Evolutionary conservation across 2,329 filamentous ascomycete species (phyloP).

Genomic region (Exophiala dermatitidis): DNA sequence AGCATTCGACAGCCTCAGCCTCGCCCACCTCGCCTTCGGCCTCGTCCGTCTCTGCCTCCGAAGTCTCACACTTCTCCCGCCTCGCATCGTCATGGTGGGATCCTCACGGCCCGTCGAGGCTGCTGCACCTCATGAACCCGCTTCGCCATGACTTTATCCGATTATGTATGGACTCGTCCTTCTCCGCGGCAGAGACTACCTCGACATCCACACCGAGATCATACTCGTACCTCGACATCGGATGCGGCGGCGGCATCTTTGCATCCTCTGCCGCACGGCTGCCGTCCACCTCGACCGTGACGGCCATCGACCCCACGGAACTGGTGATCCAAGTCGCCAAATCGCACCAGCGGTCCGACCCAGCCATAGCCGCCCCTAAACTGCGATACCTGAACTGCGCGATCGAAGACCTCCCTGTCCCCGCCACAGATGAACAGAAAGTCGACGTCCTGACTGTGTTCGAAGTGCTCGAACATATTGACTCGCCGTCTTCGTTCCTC

Average conservation of each 20-base stretch:
- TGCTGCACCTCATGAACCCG: constrained; percentile 97
- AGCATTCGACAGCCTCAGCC: background rate
- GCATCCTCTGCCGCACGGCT: constrained; percentile 57
- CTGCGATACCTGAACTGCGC: constrained; percentile 69
- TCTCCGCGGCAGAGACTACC: constrained; percentile 17
- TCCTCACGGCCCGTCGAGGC: constrained; percentile 79
- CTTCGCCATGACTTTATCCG: constrained; percentile 88
- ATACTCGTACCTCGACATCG: constrained; percentile 71
- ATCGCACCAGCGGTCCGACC: constrained; percentile 68
- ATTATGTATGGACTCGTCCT: constrained; percentile 49
- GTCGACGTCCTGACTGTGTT: constrained; percentile 84
- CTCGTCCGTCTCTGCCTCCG: constrained; percentile 75
- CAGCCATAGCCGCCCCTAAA: constrained; percentile 51
- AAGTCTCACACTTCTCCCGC: constrained; percentile 89
- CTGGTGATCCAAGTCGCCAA: constrained; percentile 56
- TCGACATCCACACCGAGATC: constrained; percentile 19
- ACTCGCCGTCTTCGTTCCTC: constrained; percentile 66
- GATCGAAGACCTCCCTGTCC: constrained; percentile 57
- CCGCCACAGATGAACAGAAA: constrained; percentile 9
- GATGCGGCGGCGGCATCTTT: constrained; percentile 94
- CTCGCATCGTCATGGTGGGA: constrained; percentile 98
- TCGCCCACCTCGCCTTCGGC: background rate
- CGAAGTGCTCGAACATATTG: constrained; percentile 92
- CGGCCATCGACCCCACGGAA: constrained; percentile 41
- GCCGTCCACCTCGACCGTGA: constrained; percentile 37